Base-by-base conservation (phyloP, 2,329 filamentous ascomycete species). In the Sporothrix luriei region DNA sequence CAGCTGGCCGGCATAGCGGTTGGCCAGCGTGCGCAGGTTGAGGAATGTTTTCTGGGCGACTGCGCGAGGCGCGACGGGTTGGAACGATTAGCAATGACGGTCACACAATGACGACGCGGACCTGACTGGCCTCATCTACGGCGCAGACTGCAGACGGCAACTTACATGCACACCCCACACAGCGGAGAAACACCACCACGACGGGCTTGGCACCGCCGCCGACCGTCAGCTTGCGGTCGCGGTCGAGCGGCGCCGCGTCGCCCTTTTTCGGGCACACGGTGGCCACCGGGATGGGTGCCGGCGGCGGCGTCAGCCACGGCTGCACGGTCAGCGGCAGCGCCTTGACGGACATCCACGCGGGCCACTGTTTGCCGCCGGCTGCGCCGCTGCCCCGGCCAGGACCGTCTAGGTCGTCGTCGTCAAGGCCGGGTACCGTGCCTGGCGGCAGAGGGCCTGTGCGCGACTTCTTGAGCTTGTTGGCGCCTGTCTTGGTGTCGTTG, bases 11-110 rank as follows among this genome's bases (percentile, higher is more conserved):
- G 82, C 78, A 73, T 86, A 80, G 66, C 82, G 83, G 76, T 84
- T 85, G 14, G 85, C 82, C 70, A 88, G 80, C 55, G 83, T 79
- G 66, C 86, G 84, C 68, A 88, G 81, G 71, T 82, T 79, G 71
- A 88, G 79, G 75, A 88, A 88, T 5, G 85, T 83, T 73, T 87
- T 84, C 74, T 86, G 84, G 24, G 84, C 84, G 75, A 86, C 84
- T 86, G 69, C 38, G 16, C 40, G 11, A 5, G 40, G 13, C 2
- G 4, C 14, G n/a, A n/a, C n/a, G n/a, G n/a, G n/a, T n/a, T n/a
- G n/a, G n/a, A 16, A 16, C 40, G 2, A 16, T 13, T 16, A 13
- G 40, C 11, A 16, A 5, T 2, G 7, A 43, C 40, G 14, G 11
- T 43, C 2, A 14, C 0, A 43, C 40, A 43, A 3, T 3, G 40